Evolutionary conservation across 345 rosid species (phyloP), one percentile per base, ranked within the genome.

Genomic region (Gossypium herbaceum): DNA sequence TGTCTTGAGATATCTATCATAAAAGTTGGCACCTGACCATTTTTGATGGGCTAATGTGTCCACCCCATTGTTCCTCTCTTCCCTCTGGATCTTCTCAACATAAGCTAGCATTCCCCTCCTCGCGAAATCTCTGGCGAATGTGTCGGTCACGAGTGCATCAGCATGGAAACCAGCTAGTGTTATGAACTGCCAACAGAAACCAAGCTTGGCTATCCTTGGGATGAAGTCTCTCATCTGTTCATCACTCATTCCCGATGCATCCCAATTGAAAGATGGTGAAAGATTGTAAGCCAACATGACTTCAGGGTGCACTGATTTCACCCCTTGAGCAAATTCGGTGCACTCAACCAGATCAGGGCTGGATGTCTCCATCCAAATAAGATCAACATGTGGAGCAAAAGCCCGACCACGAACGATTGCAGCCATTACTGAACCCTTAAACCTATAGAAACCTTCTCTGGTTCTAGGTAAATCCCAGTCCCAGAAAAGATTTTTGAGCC

Each of bases 31-130:
- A 69, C 98, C 98, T 0, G 98, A 96, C 98, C 99, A 93, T 81
- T 96, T 93, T 84, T 96, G 99, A 82, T 96, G 99, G 25, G 93
- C 93, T 19, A 93, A 87, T 12, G 99, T 96, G 82, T 92, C 99
- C 19, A 96, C 94, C 8, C 94, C 99, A 74, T 93, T 82, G 79
- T 71, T 93, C 88, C 98, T 89, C 73, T 93, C 98, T 84, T 96
- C 97, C 73, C 99, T 92, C 73, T 96, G 97, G 51, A 96, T 96
- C 87, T 84, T 92, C 90, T 96, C 99, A 41, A 92, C 98, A 73
- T 93, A 93, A 27, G 98, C 97, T 73, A 93, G 77, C 98, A 96
- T 93, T 66, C 99, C 99, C 72, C 93, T 85, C 84, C 77, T 81
- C 0, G 97, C 91, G 71, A 78, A 96, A 77, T 96, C 99, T 75